These are phyloP conservation scores for Globisporangium okanoganense DNA, from an alignment of 352 stramenopile genomes.

Conservation along the genomic window DNA sequence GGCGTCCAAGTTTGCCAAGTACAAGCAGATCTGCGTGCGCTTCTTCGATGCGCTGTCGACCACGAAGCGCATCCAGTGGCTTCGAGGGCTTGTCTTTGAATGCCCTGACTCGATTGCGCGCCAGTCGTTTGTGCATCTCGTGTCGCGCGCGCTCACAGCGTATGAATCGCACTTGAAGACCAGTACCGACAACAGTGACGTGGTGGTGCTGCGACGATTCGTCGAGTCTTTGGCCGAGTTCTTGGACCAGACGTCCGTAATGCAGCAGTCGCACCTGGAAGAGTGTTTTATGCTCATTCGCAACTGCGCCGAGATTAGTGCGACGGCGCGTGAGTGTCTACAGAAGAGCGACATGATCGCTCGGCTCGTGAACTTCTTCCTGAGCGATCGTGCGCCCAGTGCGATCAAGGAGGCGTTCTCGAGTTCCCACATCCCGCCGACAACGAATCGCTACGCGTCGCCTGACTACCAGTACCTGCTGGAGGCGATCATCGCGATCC, in stretches of 20 bases:
- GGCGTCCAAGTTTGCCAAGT: constrained; percentile 62
- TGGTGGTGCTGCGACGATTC: constrained; percentile 27
- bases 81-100: constrained; percentile 74
- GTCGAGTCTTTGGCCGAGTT: constrained; percentile 52
- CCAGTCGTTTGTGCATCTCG: constrained; percentile 83
- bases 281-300: constrained; percentile 85
- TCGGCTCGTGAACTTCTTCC: constrained; percentile 78
- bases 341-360: constrained; percentile 69
- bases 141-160: constrained; percentile 63
- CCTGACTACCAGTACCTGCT: constrained; percentile 88
- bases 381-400: constrained; percentile 60
- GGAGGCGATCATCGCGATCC: constrained; percentile 82
- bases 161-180: constrained; percentile 58
- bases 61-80: constrained; percentile 54
- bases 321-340: constrained; percentile 42
- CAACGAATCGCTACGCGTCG: constrained; percentile 51
- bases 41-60: constrained; percentile 65
- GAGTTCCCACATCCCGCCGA: constrained; percentile 39
- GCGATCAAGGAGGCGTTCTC: constrained; percentile 74
- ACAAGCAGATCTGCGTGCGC: constrained; percentile 61
- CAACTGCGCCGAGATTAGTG: constrained; percentile 68
- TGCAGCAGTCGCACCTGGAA: constrained; percentile 81
- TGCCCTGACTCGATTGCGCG: constrained; percentile 82
- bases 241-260: constrained; percentile 68
- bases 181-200: constrained; percentile 14